Evolutionary conservation across 805 yeast genomes (phyloP), one percentile per base, ranked within the genome.

Genomic region (Candida mattraensis): DNA sequence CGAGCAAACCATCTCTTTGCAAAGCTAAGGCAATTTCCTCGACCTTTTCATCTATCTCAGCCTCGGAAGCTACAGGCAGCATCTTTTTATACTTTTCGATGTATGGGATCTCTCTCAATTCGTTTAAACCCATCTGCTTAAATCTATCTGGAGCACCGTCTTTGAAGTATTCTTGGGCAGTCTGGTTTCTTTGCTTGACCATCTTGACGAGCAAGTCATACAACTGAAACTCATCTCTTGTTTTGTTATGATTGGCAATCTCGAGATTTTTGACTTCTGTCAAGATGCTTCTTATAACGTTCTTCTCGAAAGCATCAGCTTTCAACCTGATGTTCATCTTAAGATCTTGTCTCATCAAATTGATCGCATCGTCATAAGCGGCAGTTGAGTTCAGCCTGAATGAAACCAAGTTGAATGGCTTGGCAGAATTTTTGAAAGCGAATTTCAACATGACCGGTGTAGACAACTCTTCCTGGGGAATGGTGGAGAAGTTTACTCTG

Each of bases 101-200:
- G 33, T 65, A 53, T 4, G 51, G 51, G 4, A 60, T 50, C 47
- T 70, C 74, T 37, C 63, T 50, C 14, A 61, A 41, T 51, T 70
- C 76, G 29, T 57, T 61, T 17, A 51, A 47, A 5, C 64, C 68
- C 23, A 61, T 46, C 28, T 61, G 63, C 18, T 58, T 57, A 33
- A 67, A 67, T 41, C 68, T 54, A 40, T 69, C 74, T n/a, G 64
- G 62, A 16, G 70, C 51, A 12, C 66, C 61, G 24, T 61, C 66
- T 28, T 60, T 56, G 31, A 55, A 35, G 42, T 65, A 70, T 36
- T 63, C 64, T 5, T 42, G 50, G 12, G 69, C 67, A 4, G 72
- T 58, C 9, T 57, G 58, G 19, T 48, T 44, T 44, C 76, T 58
- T 40, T 70, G 70, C 34, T 63, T 67, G 34, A 61, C 51, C 66